A percentile compares a stretch with the other conserved stretches of the same genome.
phyloP scores from a whole-genome alignment of 2,329 filamentous ascomycete genomes.

The Alternaria rosae region DNA sequence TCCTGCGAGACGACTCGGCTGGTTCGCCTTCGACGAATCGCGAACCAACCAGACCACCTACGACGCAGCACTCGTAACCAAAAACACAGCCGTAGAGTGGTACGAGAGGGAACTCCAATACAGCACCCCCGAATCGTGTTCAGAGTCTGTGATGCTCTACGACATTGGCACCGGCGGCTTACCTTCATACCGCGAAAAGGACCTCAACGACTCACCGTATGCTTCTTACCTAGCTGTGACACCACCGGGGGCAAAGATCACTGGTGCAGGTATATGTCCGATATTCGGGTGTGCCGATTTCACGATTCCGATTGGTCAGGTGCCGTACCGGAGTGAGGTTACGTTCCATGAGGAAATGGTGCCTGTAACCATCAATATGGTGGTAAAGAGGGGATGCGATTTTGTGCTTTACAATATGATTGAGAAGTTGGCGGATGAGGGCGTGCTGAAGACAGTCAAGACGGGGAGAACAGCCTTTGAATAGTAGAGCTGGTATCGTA shows the following conservation, averaged over 20 bases:
- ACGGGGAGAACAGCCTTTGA: conserved; percentile 51
- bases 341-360: conserved; percentile 52
- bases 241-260: conserved; percentile 40
- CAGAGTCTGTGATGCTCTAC: conserved; percentile 52
- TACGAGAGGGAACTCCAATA: conserved; percentile 50
- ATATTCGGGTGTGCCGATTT: conserved; percentile 52
- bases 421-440: conserved; percentile 51
- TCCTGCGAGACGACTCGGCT: conserved; percentile 42
- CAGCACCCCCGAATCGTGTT: conserved; percentile 49
- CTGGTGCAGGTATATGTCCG: conserved; percentile 46
- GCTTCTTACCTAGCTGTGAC: conserved; percentile 45
- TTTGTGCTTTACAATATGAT: conserved; percentile 54
- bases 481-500: background rate
- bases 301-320: conserved; percentile 55
- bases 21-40: conserved; percentile 38
- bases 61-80: conserved; percentile 32
- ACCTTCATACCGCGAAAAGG: conserved; percentile 50
- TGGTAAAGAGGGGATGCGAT: conserved; percentile 55
- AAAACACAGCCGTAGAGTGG: conserved; percentile 48
- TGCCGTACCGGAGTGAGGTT: conserved; percentile 50
- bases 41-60: conserved; percentile 25
- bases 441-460: conserved; percentile 49
- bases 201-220: conserved; percentile 41
- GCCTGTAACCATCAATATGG: conserved; percentile 54
- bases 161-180: conserved; percentile 55